phyloP scores from a whole-genome alignment of 805 yeast genomes.

The Candida ascalaphidarum region DNA sequence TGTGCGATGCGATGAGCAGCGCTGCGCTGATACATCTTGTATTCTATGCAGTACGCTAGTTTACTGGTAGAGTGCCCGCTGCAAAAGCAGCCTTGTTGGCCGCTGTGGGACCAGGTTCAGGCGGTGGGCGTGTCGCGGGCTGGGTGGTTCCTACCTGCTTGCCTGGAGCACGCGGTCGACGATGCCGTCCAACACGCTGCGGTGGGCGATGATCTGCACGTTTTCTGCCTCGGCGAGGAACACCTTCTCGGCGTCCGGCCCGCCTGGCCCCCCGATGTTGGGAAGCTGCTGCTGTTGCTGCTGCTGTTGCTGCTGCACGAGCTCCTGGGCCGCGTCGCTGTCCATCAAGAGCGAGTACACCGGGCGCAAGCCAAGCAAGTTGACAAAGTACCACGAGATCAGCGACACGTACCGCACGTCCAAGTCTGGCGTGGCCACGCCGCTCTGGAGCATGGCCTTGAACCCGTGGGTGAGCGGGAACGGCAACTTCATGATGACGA shows the following conservation, averaged over 20 bases:
- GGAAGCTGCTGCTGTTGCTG: slow-evolving; percentile 30
- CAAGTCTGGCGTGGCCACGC: slow-evolving; percentile 74
- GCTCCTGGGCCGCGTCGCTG: slow-evolving; percentile 37
- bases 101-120: no score
- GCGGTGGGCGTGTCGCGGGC: no score
- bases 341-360: slow-evolving; percentile 66
- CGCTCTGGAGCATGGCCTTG: slow-evolving; percentile 86
- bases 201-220: slow-evolving; percentile 52
- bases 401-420: slow-evolving; percentile 91
- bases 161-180: slow-evolving; percentile 53
- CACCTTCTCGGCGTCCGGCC: slow-evolving; percentile 52
- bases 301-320: slow-evolving; percentile 35
- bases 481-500: slow-evolving; percentile 71
- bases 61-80: no score
- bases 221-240: slow-evolving; percentile 69
- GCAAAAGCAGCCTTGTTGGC: no score
- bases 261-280: slow-evolving; percentile 44
- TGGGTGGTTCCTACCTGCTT: no score
- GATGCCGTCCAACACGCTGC: slow-evolving; percentile 44
- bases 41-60: no score
- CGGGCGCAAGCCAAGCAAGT: slow-evolving; percentile 74
- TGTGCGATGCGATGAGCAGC: no score
- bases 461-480: slow-evolving; percentile 86
- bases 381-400: slow-evolving; percentile 92
- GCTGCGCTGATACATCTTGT: no score